Conservation (phyloP, 2,329 filamentous ascomycete genomes). For the Xylaria sp. region DNA sequence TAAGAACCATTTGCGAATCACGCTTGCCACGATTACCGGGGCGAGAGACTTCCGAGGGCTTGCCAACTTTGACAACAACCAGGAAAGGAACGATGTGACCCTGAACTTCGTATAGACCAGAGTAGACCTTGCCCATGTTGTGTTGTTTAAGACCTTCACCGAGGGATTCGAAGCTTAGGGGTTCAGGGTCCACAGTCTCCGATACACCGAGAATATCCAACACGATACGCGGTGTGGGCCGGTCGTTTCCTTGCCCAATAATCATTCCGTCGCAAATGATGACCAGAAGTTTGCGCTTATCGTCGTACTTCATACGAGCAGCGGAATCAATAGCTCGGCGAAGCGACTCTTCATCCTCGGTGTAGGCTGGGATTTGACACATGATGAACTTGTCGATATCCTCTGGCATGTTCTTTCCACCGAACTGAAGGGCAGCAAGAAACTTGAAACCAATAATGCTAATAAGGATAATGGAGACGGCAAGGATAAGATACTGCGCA, state of each 20-base stretch:
- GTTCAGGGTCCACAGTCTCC: conserved; percentile 92
- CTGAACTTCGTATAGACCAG: conserved; percentile 95
- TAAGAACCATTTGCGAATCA: conserved; percentile 97
- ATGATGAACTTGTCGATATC: conserved; percentile 99
- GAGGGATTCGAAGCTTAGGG: conserved; percentile 94
- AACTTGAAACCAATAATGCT: conserved; percentile 95
- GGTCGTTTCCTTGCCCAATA: conserved; percentile 97
- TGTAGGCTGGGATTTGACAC: conserved; percentile 96
- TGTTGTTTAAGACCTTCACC: conserved; percentile 97
- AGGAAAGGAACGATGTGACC: conserved; percentile 98
- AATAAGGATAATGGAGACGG: conserved; percentile 82
- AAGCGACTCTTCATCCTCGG: conserved; percentile 96
- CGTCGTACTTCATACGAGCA: conserved; percentile 94
- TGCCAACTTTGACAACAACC: conserved; percentile 96
- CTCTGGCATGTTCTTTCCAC: conserved; percentile 89
- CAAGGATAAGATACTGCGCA: conserved; percentile 87
- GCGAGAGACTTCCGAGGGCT: conserved; percentile 95
- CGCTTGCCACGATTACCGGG: conserved; percentile 98
- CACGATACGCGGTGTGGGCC: conserved; percentile 93
- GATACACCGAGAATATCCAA: conserved; percentile 96
- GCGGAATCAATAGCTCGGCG: conserved; percentile 97
- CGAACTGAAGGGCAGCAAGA: conserved; percentile 93
- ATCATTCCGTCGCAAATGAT: conserved; percentile 99
- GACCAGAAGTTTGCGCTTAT: conserved; percentile 95
- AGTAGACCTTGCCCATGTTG: conserved; percentile 99